phyloP scores from a whole-genome alignment of 306 rosid genomes.

The Cercis canadensis region DNA sequence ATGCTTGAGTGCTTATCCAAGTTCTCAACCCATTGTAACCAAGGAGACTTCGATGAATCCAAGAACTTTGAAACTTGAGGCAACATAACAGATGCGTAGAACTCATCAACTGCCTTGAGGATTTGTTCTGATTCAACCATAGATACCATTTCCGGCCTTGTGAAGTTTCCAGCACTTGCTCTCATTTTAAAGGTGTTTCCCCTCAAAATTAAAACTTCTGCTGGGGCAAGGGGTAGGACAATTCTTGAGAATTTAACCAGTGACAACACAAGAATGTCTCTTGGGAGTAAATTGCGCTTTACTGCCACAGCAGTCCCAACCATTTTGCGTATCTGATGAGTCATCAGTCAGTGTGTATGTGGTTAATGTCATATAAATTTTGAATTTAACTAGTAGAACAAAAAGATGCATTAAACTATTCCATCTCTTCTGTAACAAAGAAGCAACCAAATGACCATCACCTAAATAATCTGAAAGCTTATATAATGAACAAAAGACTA shows the following conservation, averaged over 20 bases:
- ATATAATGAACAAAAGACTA: too few species aligned
- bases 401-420: background rate
- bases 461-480: background rate
- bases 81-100: conserved; percentile 72
- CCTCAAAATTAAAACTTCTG: conserved; percentile 73
- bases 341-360: conserved; percentile 28
- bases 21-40: conserved; percentile 82
- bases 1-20: conserved; percentile 71
- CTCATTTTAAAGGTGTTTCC: conserved; percentile 72
- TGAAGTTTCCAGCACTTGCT: conserved; percentile 53
- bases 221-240: conserved; percentile 81
- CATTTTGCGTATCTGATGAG: conserved; percentile 85
- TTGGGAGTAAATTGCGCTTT: conserved; percentile 80
- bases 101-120: conserved; percentile 64
- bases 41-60: conserved; percentile 76
- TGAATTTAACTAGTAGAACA: conserved; percentile 17
- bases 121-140: conserved; percentile 77
- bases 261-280: conserved; percentile 65
- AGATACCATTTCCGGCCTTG: conserved; percentile 77
- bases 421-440: conserved; percentile 22
- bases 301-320: conserved; percentile 88
- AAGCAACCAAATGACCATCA: conserved; percentile 12
- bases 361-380: conserved; percentile 10
- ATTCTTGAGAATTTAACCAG: conserved; percentile 75
- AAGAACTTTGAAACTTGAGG: conserved; percentile 74